These are phyloP conservation scores for Dipodascus albidus DNA, from an alignment of 805 yeast genomes.

Conservation along the genomic window DNA sequence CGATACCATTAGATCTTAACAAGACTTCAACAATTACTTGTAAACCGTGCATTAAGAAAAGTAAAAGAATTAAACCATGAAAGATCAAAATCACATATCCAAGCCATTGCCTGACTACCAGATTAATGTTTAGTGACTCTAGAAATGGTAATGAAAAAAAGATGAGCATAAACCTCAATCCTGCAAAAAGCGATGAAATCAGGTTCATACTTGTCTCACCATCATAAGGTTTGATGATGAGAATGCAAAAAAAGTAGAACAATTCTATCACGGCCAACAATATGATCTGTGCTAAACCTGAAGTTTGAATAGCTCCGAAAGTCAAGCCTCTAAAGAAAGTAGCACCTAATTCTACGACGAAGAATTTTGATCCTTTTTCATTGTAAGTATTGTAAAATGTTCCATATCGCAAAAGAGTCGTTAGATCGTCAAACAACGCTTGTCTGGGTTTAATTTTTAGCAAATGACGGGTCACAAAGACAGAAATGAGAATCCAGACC, in stretches of 20 bases:
- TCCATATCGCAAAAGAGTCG: constrained; percentile 19
- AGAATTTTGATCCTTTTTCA: constrained; percentile 13
- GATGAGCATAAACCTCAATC: constrained; percentile 14
- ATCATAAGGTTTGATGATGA: constrained; percentile 19
- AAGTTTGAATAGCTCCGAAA: constrained; percentile 23
- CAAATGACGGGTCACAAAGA: constrained; percentile 8
- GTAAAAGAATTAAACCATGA: constrained; percentile 20
- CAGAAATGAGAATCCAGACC: constrained; percentile 17
- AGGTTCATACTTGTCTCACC: constrained; percentile 20
- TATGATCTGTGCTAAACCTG: constrained; percentile 26
- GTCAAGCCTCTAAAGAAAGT: constrained; percentile 22
- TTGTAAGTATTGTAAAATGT: constrained; percentile 23
- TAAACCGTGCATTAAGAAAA: constrained; percentile 18
- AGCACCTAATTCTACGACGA: constrained; percentile 11
- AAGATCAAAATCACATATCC: constrained; percentile 23
- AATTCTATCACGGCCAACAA: constrained; percentile 22
- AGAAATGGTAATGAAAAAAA: constrained; percentile 21
- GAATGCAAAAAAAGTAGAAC: constrained; percentile 12
- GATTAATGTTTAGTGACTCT: constrained; percentile 12
- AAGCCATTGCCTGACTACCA: constrained; percentile 21
- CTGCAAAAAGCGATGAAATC: constrained; percentile 9
- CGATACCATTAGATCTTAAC: constrained; percentile 12
- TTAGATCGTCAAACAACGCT: constrained; percentile 19
- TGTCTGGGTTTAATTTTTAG: constrained; percentile 13
- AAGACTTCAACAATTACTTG: constrained; percentile 21